Conservation (phyloP, 2,329 filamentous ascomycete species). For the Diaporthe sp. region DNA sequence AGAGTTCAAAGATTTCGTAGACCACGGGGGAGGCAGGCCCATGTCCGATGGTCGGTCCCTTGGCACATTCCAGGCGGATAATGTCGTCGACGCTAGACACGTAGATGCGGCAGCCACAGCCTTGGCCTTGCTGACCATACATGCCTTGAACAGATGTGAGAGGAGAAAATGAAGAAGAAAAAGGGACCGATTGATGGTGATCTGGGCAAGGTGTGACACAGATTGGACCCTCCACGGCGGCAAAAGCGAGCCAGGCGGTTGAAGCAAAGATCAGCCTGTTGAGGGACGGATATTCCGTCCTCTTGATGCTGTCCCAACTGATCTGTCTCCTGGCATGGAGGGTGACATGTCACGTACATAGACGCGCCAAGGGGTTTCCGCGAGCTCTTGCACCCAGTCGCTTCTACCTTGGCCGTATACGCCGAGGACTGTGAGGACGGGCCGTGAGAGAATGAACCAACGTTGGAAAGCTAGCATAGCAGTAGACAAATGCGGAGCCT, state of each 20-base stretch:
- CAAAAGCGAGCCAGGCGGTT: background rate
- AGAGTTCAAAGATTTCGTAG: background rate
- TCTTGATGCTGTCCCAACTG: background rate
- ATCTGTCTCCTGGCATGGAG: background rate
- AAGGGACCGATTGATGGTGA: background rate
- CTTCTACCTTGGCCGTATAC: conserved; percentile 10
- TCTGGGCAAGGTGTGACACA: background rate
- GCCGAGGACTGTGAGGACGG: background rate
- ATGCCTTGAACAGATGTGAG: background rate
- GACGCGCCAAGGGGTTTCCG: conserved; percentile 10
- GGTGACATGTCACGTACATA: conserved; percentile 2
- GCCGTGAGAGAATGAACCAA: background rate
- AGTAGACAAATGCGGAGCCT: background rate
- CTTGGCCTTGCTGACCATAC: conserved; percentile 17
- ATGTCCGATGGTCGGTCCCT: conserved; percentile 1
- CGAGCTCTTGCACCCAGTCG: background rate
- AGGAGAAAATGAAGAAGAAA: background rate
- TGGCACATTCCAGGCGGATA: conserved; percentile 25
- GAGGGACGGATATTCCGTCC: background rate
- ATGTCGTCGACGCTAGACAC: conserved; percentile 22
- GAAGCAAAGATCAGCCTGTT: background rate
- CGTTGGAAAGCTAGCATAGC: background rate
- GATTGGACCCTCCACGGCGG: background rate
- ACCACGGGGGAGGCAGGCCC: background rate
- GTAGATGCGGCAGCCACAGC: conserved; percentile 16